Evolutionary conservation across 805 yeast species (phyloP).

Genomic region (Candida anglica): DNA sequence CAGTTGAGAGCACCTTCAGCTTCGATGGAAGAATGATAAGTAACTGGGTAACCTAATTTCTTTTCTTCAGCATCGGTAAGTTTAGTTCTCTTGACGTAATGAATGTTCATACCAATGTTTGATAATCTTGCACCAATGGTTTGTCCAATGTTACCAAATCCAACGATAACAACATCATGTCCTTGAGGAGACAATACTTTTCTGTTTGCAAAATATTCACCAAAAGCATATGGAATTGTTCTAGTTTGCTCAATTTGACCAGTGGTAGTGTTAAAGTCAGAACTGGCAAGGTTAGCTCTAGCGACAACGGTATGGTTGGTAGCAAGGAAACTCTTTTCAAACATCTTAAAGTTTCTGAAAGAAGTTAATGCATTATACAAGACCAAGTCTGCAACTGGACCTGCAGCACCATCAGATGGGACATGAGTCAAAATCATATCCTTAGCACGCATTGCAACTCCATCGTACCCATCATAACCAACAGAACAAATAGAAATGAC

Average conservation of each 20-base stretch:
- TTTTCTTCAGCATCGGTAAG: slow-evolving; percentile 28
- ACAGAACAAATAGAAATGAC: slow-evolving; percentile 54
- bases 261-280: slow-evolving; percentile 23
- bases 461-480: slow-evolving; percentile 52
- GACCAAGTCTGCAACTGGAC: slow-evolving; percentile 72
- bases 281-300: slow-evolving; percentile 36
- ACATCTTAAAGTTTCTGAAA: slow-evolving; percentile 53
- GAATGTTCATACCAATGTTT: slow-evolving; percentile 61
- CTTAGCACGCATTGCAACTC: slow-evolving; percentile 30
- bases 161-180: slow-evolving; percentile 60
- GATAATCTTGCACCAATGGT: slow-evolving; percentile 54
- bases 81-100: slow-evolving; percentile 54
- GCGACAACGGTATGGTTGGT: slow-evolving; percentile 42
- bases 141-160: slow-evolving; percentile 75
- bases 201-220: slow-evolving; percentile 47
- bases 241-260: slow-evolving; percentile 18
- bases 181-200: slow-evolving; percentile 47
- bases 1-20: slow-evolving; percentile 29
- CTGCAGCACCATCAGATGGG: slow-evolving; percentile 52
- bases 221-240: slow-evolving; percentile 22
- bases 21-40: slow-evolving; percentile 34
- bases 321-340: slow-evolving; percentile 39
- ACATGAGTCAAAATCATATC: slow-evolving; percentile 59
- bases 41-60: slow-evolving; percentile 41
- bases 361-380: slow-evolving; percentile 53